Evolutionary conservation across 352 stramenopile genomes (phyloP).

Genomic region (Aphanomyces euteiches): DNA sequence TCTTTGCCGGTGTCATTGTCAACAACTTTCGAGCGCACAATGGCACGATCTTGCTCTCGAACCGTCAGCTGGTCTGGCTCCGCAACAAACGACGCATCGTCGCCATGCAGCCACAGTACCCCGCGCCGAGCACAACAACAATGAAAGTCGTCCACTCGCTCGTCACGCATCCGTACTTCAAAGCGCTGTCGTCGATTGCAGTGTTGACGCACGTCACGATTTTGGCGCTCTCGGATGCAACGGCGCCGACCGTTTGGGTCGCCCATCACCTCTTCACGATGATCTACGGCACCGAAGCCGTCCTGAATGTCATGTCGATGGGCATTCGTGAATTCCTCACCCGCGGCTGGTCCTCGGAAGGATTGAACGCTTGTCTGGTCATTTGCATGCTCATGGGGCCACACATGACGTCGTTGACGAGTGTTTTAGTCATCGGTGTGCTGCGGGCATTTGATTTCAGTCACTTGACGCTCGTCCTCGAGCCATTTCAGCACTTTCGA

Average conservation of each 20-base stretch:
- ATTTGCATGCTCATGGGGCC: constrained; percentile 38
- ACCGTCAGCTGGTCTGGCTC: constrained; percentile 77
- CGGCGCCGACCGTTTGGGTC: constrained; percentile 52
- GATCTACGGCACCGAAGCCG: constrained; percentile 70
- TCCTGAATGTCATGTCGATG: constrained; percentile 62
- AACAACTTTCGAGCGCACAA: constrained; percentile 86
- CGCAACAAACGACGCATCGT: constrained; percentile 61
- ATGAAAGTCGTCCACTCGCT: constrained; percentile 58
- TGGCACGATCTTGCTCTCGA: constrained; percentile 68
- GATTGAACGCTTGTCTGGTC: constrained; percentile 26
- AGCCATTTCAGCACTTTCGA: constrained; percentile 59
- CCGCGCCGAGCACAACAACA: constrained; percentile 53
- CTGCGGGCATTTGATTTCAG: constrained; percentile 80
- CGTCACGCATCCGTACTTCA: constrained; percentile 62
- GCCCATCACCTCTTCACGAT: constrained; percentile 77
- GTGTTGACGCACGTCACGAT: constrained; percentile 70
- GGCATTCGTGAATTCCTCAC: constrained; percentile 75
- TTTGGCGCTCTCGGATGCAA: constrained; percentile 35
- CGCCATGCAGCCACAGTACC: constrained; percentile 67
- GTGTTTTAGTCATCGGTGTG: constrained; percentile 71
- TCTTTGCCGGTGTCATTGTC: constrained; percentile 63
- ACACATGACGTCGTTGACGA: constrained; percentile 43
- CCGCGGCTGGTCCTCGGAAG: constrained; percentile 22
- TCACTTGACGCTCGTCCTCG: constrained; percentile 71
- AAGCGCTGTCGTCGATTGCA: constrained; percentile 53